Evolutionary conservation across 225 moss, liverwort and hornwort species (phyloP).

Genomic region (Polytrichum formosum): DNA sequence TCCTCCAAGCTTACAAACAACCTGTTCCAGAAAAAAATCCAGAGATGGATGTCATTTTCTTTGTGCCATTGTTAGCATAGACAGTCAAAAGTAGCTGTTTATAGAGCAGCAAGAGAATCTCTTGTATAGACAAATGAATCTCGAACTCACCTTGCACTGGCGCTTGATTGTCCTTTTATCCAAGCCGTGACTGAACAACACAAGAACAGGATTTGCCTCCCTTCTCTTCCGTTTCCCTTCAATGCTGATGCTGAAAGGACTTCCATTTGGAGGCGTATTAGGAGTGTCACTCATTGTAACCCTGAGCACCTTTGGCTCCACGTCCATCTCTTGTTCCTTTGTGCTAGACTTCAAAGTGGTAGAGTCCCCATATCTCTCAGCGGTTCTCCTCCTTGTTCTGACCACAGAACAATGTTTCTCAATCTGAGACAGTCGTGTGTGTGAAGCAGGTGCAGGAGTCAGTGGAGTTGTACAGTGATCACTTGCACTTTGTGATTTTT

Average conservation of each 20-base stretch:
- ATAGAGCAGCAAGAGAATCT: too few relatives aligned
- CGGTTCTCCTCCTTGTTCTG: conserved; percentile 33
- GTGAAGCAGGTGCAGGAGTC: conserved; percentile 14
- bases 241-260: background rate
- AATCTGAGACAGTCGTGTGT: conserved; percentile 14
- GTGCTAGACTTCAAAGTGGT: background rate
- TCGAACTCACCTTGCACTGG: conserved; percentile 41
- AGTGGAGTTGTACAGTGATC: background rate
- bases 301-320: background rate
- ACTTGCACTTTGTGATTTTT: background rate
- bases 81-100: too few relatives aligned
- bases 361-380: conserved; percentile 33
- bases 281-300: background rate
- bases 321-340: background rate
- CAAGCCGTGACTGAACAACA: conserved; percentile 57
- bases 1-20: conserved; percentile 45
- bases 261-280: background rate
- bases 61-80: background rate
- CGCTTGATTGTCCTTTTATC: conserved; percentile 36
- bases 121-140: background rate
- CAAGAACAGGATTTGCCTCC: conserved; percentile 19
- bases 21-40: conserved; percentile 22
- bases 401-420: conserved; percentile 12
- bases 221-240: conserved; percentile 35
- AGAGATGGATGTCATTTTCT: background rate